These are phyloP conservation scores for Pichia exigua DNA, from an alignment of 805 yeast species.

Conservation along the genomic window DNA sequence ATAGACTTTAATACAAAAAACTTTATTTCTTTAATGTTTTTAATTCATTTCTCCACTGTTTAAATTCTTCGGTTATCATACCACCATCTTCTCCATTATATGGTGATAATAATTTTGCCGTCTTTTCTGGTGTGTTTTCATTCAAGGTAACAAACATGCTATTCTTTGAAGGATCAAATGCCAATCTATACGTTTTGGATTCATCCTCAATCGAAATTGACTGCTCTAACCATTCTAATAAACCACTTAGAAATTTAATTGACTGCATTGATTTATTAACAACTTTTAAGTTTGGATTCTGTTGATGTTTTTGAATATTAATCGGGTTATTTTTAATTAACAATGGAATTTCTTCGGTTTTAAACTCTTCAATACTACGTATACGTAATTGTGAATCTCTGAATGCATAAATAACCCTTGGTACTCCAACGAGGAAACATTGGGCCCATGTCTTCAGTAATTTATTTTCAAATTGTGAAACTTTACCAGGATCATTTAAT, in stretches of 20 bases:
- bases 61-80: conserved; percentile 43
- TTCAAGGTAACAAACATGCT: conserved; percentile 42
- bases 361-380: conserved; percentile 62
- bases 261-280: conserved; percentile 66
- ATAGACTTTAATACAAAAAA: not conserved
- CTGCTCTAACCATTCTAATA: conserved; percentile 66
- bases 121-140: conserved; percentile 33
- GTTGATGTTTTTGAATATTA: conserved; percentile 20
- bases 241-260: conserved; percentile 79
- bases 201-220: conserved; percentile 46
- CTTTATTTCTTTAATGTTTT: not conserved
- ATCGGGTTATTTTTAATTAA: conserved; percentile 46
- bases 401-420: conserved; percentile 77
- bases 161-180: conserved; percentile 44
- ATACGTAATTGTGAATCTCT: conserved; percentile 66
- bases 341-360: conserved; percentile 73
- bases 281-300: conserved; percentile 32
- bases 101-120: conserved; percentile 28
- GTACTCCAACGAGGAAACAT: conserved; percentile 80
- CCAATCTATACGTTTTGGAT: conserved; percentile 42
- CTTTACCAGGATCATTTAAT: conserved; percentile 48
- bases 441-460: conserved; percentile 87
- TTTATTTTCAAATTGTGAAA: conserved; percentile 64
- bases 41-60: conserved; percentile 41
- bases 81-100: conserved; percentile 26